These are phyloP conservation scores for Leccinum truebloodii DNA, from an alignment of 768 basidiomycete species.

Conservation along the genomic window DNA sequence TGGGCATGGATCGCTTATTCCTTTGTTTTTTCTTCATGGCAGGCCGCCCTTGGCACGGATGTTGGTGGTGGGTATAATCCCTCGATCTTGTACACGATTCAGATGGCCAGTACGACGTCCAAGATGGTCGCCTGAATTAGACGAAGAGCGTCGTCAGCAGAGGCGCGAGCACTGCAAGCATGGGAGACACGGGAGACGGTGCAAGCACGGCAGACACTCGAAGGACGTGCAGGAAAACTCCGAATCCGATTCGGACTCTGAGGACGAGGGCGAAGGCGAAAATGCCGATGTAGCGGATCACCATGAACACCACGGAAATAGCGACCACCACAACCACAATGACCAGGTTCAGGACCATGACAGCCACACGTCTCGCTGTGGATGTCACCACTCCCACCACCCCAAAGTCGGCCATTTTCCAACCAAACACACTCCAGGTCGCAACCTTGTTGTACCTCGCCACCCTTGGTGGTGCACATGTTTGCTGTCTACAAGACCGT, in stretches of 20 bases:
- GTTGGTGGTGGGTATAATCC: constrained; percentile 82
- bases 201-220: neutral
- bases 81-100: constrained; percentile 75
- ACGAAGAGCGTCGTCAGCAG: constrained; percentile 9
- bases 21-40: neutral
- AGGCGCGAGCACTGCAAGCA: neutral
- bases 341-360: neutral
- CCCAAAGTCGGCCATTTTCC: constrained; percentile 37
- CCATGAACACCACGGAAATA: neutral
- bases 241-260: neutral
- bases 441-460: constrained; percentile 83
- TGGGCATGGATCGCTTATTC: neutral
- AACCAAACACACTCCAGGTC: constrained; percentile 60
- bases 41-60: constrained; percentile 93
- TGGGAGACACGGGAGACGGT: neutral
- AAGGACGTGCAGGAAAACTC: neutral
- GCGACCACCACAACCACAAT: neutral
- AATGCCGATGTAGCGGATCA: neutral
- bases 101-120: constrained; percentile 74
- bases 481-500: constrained; percentile 64
- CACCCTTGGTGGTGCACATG: constrained; percentile 83
- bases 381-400: neutral
- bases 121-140: constrained; percentile 56
- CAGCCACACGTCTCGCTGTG: neutral
- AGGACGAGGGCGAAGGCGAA: neutral